Evolutionary conservation across 208 protist species (phyloP).

Genomic region (Crithidia bombi): DNA sequence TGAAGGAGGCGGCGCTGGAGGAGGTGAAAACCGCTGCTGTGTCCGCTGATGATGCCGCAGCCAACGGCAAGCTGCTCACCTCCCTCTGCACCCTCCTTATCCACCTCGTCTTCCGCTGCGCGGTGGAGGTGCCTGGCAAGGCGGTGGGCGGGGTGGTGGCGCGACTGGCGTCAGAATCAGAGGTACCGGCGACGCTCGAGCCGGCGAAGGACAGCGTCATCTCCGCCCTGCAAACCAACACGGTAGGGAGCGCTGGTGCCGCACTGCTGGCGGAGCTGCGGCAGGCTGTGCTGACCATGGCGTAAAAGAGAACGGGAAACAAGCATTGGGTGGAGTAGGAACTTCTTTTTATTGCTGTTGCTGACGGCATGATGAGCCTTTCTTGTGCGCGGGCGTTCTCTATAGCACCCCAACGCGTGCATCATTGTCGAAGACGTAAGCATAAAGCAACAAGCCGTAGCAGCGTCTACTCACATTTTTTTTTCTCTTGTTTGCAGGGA

Average conservation of each 20-base stretch:
- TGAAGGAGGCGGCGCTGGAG: constrained; percentile 31
- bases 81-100: constrained; percentile 58
- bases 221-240: constrained; percentile 39
- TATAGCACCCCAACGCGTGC: too few relatives aligned
- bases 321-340: neutral
- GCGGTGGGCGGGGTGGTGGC: constrained; percentile 60
- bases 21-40: constrained; percentile 26
- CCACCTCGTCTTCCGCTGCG: constrained; percentile 51
- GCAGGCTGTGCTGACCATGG: constrained; percentile 24
- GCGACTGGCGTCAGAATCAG: constrained; percentile 39
- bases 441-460: too few relatives aligned
- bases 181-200: constrained; percentile 32
- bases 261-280: constrained; percentile 48
- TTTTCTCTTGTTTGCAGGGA: too few relatives aligned
- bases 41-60: constrained; percentile 42
- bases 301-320: neutral
- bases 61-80: constrained; percentile 54
- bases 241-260: constrained; percentile 27
- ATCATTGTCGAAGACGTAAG: too few relatives aligned
- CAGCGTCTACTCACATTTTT: too few relatives aligned
- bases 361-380: too few relatives aligned
- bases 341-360: too few relatives aligned
- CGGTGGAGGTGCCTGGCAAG: constrained; percentile 65
- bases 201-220: constrained; percentile 45
- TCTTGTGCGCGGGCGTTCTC: too few relatives aligned